A percentile compares a stretch with the other conserved stretches of the same genome.
Evolutionary conservation across 208 protist species (phyloP).

Genomic region (Trichomonas vaginalis): DNA sequence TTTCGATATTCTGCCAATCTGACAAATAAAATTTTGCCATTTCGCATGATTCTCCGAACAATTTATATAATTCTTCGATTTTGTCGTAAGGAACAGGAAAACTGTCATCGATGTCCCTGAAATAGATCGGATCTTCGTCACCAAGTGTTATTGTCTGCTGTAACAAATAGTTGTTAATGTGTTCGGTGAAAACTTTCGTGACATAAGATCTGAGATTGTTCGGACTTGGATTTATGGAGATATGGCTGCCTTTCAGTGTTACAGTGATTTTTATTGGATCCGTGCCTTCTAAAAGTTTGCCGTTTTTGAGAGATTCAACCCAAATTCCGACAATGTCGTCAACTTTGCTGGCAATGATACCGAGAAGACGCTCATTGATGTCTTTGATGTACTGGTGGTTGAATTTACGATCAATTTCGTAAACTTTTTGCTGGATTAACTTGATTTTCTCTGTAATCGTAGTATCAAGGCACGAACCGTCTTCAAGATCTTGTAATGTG

Average conservation of each 20-base stretch:
- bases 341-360: not conserved
- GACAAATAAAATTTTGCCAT: not conserved
- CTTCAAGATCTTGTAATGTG: not conserved
- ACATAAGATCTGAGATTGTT: not conserved
- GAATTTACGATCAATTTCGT: not conserved
- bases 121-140: not conserved
- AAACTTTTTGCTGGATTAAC: not conserved
- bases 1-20: not conserved
- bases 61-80: not conserved
- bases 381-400: not conserved
- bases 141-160: not conserved
- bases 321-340: not conserved
- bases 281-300: not conserved
- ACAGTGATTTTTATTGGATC: not conserved
- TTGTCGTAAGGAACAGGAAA: not conserved
- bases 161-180: not conserved
- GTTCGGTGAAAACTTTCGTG: not conserved
- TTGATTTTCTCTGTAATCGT: not conserved
- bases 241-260: not conserved
- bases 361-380: not conserved
- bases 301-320: not conserved
- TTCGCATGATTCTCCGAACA: not conserved
- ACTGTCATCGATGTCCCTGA: not conserved
- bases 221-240: not conserved
- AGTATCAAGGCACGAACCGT: not conserved